These are phyloP conservation scores for Nicotiana otophora DNA, from an alignment of 257 asterid genomes.

Conservation along the genomic window DNA sequence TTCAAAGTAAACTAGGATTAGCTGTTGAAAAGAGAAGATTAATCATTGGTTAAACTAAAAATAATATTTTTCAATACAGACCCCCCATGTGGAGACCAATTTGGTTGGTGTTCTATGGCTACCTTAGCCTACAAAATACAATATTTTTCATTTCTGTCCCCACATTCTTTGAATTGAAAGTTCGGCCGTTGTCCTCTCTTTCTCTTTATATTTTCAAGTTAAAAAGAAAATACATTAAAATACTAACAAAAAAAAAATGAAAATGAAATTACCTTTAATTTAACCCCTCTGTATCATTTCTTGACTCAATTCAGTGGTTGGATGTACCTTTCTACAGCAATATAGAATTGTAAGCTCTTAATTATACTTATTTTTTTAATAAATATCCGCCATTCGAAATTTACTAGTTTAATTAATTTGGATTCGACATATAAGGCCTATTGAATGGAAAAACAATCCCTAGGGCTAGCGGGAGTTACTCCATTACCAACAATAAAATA, in stretches of 20 bases:
- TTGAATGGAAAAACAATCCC: too few species aligned
- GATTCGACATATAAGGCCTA: too few species aligned
- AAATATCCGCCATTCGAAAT: too few species aligned
- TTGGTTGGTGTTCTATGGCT: slow-evolving; percentile 24
- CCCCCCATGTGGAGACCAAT: slow-evolving; percentile 40
- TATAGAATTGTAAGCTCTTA: not conserved
- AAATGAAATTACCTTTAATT: not conserved
- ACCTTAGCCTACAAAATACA: not conserved
- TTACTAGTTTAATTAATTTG: too few species aligned
- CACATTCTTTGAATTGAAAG: slow-evolving; percentile 6
- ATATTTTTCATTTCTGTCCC: not conserved
- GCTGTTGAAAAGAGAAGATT: slow-evolving; percentile 6
- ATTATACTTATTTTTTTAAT: not conserved
- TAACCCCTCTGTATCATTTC: not conserved
- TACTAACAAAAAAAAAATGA: too few species aligned
- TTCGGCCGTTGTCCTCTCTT: not conserved
- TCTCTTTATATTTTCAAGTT: not conserved
- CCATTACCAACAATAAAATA: too few species aligned
- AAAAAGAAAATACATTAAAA: not conserved
- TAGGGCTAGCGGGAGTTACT: too few species aligned
- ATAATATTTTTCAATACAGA: slow-evolving; percentile 10
- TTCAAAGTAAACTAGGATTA: slow-evolving; percentile 4
- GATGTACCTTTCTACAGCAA: not conserved
- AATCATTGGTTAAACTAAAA: not conserved
- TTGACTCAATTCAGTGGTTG: not conserved